A percentile compares a stretch with the other conserved stretches of the same genome.
Conservation (phyloP, 768 basidiomycete genomes). For the Amanita molliuscula region DNA sequence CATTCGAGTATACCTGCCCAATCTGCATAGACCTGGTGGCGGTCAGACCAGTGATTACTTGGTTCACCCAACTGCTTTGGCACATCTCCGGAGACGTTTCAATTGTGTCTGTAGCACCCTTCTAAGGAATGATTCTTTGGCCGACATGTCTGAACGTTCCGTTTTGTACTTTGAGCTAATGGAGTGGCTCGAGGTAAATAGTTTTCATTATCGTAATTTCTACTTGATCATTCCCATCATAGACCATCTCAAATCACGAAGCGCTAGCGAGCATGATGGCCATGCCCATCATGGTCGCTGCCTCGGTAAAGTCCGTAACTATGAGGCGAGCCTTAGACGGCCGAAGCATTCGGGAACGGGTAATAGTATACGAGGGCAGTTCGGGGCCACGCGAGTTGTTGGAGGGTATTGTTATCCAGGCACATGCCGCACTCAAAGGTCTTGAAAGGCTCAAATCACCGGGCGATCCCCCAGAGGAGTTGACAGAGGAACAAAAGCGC, state of each 20-base stretch:
- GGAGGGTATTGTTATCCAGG: slow-evolving; percentile 88
- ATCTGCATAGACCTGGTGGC: slow-evolving; percentile 64
- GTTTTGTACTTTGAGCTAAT: slow-evolving; percentile 83
- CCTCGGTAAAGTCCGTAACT: slow-evolving; percentile 52
- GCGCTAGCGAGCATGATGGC: slow-evolving; percentile 92
- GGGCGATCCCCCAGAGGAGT: slow-evolving; percentile 43
- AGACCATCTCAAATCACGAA: slow-evolving; percentile 93
- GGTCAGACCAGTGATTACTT: slow-evolving; percentile 82
- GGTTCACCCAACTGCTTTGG: slow-evolving; percentile 85
- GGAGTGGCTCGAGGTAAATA: slow-evolving; percentile 80
- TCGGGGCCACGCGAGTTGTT: slow-evolving; percentile 85
- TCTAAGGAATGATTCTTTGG: slow-evolving; percentile 83
- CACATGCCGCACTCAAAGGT: slow-evolving; percentile 84
- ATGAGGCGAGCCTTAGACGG: slow-evolving; percentile 39
- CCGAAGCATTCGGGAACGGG: slow-evolving; percentile 57
- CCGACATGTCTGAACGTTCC: slow-evolving; percentile 87
- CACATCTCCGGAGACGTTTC: slow-evolving; percentile 86
- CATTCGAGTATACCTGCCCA: slow-evolving; percentile 80
- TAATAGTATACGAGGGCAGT: slow-evolving; percentile 83
- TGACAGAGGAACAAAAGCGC: slow-evolving; percentile 87
- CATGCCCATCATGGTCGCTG: slow-evolving; percentile 89
- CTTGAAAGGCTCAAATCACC: slow-evolving; percentile 52
- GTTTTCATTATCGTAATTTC: background rate
- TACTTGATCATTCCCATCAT: slow-evolving; percentile 7
- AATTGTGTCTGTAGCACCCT: slow-evolving; percentile 81